Base-by-base conservation (phyloP, 2,329 filamentous ascomycete genomes). In the Knufia petricola region DNA sequence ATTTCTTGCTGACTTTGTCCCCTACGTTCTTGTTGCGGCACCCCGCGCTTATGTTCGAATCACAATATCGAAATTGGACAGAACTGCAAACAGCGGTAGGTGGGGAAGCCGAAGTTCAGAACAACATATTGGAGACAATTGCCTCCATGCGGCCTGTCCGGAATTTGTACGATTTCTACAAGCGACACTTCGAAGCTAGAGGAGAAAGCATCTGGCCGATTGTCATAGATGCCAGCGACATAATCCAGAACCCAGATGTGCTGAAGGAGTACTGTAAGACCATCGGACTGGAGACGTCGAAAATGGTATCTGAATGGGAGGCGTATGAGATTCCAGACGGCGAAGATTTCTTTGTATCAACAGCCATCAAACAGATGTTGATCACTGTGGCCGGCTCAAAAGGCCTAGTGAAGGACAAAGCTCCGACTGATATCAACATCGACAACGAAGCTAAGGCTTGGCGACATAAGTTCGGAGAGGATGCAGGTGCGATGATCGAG, bases 21-120 rank as follows among this genome's bases (percentile, higher is more conserved):
- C 55, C 64, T 3, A 59, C 63, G 1, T 66, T 69, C 45, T 57
- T 67, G 21, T 65, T 69, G 48, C 59, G 67, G 1, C 65, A 70
- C 48, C 68, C 67, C 2, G 65, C 64, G 9, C 52, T 70, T 23
- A 54, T 61, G 8, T 69, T 66, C 37, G 62, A 66, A 3, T 70
- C 67, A 1, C 54, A 61, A 20, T 66, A 64, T 52, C 65, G 66
- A 2, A 57, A 61, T 2, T 57, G 61, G 50, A 10, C 43, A 10
- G 58, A 59, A 41, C 44, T 61, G 3, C 38, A 56, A 15, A 38
- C 40, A 0, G 17, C 15, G 17, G 2, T 4, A 17, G 39, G 24
- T 1, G 54, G 58, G 9, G 37, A 50, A 9, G 28, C 58, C 6
- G 50, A 30, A 23, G 8, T 12, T 32, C n/a, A 58, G 30, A 50